phyloP scores from a whole-genome alignment of 2,329 filamentous ascomycete species.

The Aspergillus arachidicola region DNA sequence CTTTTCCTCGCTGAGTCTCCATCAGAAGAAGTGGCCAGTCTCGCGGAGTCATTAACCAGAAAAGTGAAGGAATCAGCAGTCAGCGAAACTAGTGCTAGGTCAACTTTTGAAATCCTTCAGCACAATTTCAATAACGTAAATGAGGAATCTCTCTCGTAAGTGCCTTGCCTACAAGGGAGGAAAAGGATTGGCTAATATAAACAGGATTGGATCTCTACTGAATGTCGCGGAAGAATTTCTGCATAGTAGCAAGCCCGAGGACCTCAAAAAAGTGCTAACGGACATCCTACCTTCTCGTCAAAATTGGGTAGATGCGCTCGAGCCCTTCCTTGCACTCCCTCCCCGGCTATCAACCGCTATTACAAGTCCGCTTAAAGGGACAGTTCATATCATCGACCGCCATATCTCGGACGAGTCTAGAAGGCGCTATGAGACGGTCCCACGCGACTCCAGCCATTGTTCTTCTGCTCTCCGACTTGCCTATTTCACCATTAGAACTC shows the following conservation, averaged over 20 bases:
- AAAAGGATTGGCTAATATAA: constrained; percentile 28
- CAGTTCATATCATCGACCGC: constrained; percentile 63
- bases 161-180: constrained; percentile 9
- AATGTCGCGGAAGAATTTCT: constrained; percentile 56
- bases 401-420: constrained; percentile 29
- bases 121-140: constrained; percentile 52
- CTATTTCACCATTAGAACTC: constrained; percentile 65
- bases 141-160: constrained; percentile 49
- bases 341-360: constrained; percentile 66
- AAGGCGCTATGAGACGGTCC: constrained; percentile 35
- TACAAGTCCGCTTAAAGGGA: constrained; percentile 71
- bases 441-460: constrained; percentile 68
- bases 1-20: constrained; percentile 57
- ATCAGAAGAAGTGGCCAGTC: constrained; percentile 53
- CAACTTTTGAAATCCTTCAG: constrained; percentile 56
- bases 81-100: constrained; percentile 45
- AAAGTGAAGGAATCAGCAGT: constrained; percentile 39
- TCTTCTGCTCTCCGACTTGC: constrained; percentile 76
- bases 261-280: constrained; percentile 29
- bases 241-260: constrained; percentile 32
- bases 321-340: constrained; percentile 49
- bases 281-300: constrained; percentile 65
- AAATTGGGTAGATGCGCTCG: constrained; percentile 68
- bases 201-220: constrained; percentile 60
- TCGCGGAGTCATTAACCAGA: constrained; percentile 38